Conservation (phyloP, 148 eudicot genomes). For the Chenopodium quinoa region DNA sequence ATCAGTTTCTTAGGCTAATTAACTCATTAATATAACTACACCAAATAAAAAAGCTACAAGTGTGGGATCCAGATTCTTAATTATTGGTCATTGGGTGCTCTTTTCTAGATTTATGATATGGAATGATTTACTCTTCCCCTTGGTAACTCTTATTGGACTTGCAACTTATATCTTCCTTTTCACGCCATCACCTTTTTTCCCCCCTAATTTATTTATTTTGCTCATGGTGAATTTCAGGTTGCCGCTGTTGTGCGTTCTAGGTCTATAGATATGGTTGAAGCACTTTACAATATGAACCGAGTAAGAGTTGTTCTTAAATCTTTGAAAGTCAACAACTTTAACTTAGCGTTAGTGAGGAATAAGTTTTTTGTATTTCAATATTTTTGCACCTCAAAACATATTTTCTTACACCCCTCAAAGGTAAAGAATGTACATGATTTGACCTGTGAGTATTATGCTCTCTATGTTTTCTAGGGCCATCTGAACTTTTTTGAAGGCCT, state of each 20-base stretch:
- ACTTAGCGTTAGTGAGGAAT: neutral
- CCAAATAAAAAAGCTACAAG: neutral
- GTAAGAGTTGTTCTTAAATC: constrained; percentile 34
- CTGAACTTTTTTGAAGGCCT: no score
- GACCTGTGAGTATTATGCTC: neutral
- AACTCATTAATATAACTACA: neutral
- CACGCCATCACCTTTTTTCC: neutral
- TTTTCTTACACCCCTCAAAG: neutral
- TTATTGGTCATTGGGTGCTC: neutral
- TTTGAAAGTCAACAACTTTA: neutral
- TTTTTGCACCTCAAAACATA: neutral
- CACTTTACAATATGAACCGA: constrained; percentile 57
- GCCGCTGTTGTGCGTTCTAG: constrained; percentile 43
- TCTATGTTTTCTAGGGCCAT: no score
- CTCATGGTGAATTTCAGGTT: constrained; percentile 39
- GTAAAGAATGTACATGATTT: neutral
- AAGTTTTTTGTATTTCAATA: neutral
- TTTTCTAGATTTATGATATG: constrained; percentile 5
- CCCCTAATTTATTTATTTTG: neutral
- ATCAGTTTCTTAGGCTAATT: neutral
- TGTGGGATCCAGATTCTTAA: no score
- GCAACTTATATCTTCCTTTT: neutral
- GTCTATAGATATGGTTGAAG: constrained; percentile 63
- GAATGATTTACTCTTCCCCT: neutral
- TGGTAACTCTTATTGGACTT: neutral